phyloP scores from a whole-genome alignment of 352 stramenopile species.

The Pilasporangium apinafurcum region DNA sequence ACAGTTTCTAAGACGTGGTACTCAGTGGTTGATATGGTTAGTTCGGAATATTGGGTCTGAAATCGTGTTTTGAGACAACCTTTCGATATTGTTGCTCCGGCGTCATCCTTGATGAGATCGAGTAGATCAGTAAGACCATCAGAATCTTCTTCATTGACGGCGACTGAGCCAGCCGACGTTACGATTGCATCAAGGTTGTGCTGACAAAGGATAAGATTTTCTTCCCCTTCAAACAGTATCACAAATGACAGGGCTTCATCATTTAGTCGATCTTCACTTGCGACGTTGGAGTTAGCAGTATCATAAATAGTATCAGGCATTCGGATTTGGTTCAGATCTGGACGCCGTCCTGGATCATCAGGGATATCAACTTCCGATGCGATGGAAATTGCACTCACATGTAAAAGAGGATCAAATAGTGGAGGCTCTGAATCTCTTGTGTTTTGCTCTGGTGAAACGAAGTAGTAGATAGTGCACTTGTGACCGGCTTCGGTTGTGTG shows the following conservation, averaged over 20 bases:
- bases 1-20: conserved; percentile 1
- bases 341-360: neutral
- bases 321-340: neutral
- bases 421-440: neutral
- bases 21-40: no score
- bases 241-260: conserved; percentile 1
- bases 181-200: neutral
- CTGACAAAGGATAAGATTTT: neutral
- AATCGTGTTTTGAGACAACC: no score
- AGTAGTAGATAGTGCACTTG: conserved; percentile 34
- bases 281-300: no score
- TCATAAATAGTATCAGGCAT: neutral
- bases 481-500: neutral
- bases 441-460: conserved; percentile 10
- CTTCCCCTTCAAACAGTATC: conserved; percentile 3
- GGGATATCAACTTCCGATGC: conserved; percentile 6
- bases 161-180: no score
- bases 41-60: no score
- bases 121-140: neutral
- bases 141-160: neutral
- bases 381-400: conserved; percentile 30
- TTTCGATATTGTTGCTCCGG: neutral
- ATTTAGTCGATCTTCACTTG: no score
- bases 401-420: conserved; percentile 21
- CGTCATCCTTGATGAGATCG: neutral